phyloP scores from a whole-genome alignment of 1,284 basidiomycete species.

The Gomphus bonarii region DNA sequence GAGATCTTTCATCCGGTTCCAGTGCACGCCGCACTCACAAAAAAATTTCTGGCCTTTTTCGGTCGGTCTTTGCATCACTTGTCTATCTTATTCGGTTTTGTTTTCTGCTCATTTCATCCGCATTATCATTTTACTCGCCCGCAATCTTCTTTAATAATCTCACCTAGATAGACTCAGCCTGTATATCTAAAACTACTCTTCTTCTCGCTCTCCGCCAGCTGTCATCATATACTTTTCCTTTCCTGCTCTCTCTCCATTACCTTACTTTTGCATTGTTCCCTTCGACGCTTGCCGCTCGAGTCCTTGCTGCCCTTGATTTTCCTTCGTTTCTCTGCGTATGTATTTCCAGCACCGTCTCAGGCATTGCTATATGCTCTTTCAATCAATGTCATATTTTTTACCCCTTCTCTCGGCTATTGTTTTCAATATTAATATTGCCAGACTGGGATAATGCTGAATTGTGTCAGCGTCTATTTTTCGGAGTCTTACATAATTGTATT shows the following conservation, averaged over 20 bases:
- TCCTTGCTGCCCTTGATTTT: conserved; percentile 1
- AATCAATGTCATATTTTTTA: neutral
- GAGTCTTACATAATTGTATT: neutral
- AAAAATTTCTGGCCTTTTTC: neutral
- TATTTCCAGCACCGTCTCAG: conserved; percentile 5
- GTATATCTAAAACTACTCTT: conserved; percentile 8
- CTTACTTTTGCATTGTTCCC: neutral
- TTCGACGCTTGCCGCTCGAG: neutral
- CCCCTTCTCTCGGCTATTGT: neutral
- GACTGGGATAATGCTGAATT: neutral
- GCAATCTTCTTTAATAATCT: conserved; percentile 9
- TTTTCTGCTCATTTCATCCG: neutral
- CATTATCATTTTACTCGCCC: neutral
- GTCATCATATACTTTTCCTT: neutral
- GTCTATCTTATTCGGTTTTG: conserved; percentile 7
- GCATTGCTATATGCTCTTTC: neutral
- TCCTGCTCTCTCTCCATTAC: neutral
- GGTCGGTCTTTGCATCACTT: neutral
- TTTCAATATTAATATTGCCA: neutral
- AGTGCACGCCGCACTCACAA: neutral
- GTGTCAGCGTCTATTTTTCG: neutral
- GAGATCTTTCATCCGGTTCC: neutral
- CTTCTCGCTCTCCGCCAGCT: neutral
- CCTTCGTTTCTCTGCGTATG: conserved; percentile 5
- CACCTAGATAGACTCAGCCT: conserved; percentile 7